Evolutionary conservation across 1,139 yeast genomes (phyloP), one percentile per base, ranked within the genome.

Genomic region (Geotrichum aggregatum): DNA sequence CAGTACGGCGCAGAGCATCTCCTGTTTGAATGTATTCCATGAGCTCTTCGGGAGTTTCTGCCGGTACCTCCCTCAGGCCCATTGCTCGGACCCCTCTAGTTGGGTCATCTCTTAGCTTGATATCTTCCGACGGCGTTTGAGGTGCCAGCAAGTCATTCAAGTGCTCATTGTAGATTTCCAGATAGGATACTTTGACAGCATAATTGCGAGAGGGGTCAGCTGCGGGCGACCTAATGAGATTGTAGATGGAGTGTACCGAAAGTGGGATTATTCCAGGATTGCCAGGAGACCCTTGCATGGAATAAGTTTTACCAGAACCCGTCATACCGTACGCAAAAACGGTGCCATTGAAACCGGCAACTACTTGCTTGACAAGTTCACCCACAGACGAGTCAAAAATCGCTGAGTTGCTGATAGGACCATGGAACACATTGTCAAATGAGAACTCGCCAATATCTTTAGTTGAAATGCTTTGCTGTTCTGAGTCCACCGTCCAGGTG

Each of bases 251-350:
- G 55, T 77, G 75, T 3, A 85, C 82, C 0, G 96, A 85, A 40
- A 83, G 72, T 22, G 86, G 84, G 42, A 89, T 87, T 54, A 89
- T 77, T 24, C 97, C 97, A 0, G 87, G 84, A 59, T 86, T 88
- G 1, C 65, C 60, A 0, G 71, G 73, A 11, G 77, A 73, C 33
- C 96, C 96, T 58, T 85, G 85, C 96, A 91, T 88, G 2, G 95
- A 84, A 64, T 80, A 85, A 0, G 98, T 91, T 66, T 91, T 91
- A 31, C 98, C 98, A 1, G 96, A 87, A 0, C 98, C 98, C 0
- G 98, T 88, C 91, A 87, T 87, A 47, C 96, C 95, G 64, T 89
- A 88, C 1, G 96, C 96, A 68, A 91, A 88, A 0, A 91, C 83
- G 0, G 96, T 91, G 8, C 92, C 95, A 64, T 89, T 88, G 66